phyloP scores from a whole-genome alignment of 257 asterid species.

The Capsicum pubescens region DNA sequence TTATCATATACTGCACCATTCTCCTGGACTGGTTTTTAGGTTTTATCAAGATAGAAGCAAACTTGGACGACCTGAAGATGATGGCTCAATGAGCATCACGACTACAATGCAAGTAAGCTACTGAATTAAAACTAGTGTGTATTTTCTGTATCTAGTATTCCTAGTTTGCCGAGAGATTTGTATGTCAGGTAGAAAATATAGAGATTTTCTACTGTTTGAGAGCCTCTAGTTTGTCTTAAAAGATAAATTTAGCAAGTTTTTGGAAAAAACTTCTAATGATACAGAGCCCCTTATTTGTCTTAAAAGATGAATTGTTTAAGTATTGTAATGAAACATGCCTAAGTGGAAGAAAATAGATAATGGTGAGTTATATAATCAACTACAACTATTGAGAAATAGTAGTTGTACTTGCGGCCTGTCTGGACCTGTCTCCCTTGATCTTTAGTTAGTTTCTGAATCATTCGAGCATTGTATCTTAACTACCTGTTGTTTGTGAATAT shows the following conservation, averaged over 20 bases:
- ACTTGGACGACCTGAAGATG: constrained; percentile 86
- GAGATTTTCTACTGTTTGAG: background rate
- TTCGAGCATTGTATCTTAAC: background rate
- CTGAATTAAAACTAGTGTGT: constrained; percentile 14
- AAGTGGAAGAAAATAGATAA: background rate
- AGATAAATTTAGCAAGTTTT: background rate
- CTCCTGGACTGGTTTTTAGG: constrained; percentile 72
- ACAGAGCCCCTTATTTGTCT: background rate
- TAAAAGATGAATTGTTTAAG: background rate
- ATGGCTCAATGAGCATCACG: constrained; percentile 76
- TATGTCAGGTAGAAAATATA: background rate
- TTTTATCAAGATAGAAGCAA: constrained; percentile 84
- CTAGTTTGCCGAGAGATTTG: background rate
- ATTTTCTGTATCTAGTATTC: background rate
- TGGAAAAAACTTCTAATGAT: background rate
- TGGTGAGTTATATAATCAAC: background rate
- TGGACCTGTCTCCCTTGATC: background rate
- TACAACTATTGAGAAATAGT: background rate
- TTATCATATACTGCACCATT: constrained; percentile 77
- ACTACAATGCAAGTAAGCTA: constrained; percentile 79
- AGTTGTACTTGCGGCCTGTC: background rate
- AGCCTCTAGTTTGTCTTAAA: background rate
- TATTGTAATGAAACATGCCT: background rate
- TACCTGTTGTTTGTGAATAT: background rate
- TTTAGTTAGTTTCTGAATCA: background rate